phyloP scores from a whole-genome alignment of 2,329 filamentous ascomycete species.

The Fusarium graminum region DNA sequence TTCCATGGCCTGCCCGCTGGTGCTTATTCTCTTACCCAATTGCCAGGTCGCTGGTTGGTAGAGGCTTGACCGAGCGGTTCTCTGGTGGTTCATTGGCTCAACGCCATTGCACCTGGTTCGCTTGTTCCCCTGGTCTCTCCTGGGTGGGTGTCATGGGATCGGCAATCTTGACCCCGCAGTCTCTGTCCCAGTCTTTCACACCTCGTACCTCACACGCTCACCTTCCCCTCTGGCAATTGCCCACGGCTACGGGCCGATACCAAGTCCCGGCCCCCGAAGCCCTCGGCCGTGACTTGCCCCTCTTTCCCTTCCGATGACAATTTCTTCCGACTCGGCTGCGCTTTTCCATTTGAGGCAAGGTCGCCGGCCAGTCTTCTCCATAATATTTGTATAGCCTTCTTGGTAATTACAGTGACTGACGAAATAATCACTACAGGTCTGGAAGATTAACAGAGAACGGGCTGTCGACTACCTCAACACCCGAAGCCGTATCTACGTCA shows the following conservation, averaged over 20 bases:
- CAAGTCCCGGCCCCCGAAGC: slow-evolving; percentile 34
- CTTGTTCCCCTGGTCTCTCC: slow-evolving; percentile 41
- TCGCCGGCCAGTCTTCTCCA: slow-evolving; percentile 14
- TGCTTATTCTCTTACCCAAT: slow-evolving; percentile 52
- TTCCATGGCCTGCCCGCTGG: slow-evolving; percentile 43
- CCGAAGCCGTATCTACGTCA: slow-evolving; percentile 96
- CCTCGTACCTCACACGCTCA: slow-evolving; percentile 26
- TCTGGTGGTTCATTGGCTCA: slow-evolving; percentile 36
- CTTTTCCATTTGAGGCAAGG: slow-evolving; percentile 29
- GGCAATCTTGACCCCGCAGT: slow-evolving; percentile 49
- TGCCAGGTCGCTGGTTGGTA: slow-evolving; percentile 49
- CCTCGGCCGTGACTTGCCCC: slow-evolving; percentile 39
- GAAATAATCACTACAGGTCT: slow-evolving; percentile 74
- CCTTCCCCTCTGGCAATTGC: slow-evolving; percentile 32
- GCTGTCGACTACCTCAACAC: slow-evolving; percentile 99
- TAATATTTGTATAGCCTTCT: slow-evolving; percentile 13
- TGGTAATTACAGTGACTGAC: slow-evolving; percentile 36
- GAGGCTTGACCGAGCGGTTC: slow-evolving; percentile 38
- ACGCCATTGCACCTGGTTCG: slow-evolving; percentile 36
- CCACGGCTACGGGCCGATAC: slow-evolving; percentile 43
- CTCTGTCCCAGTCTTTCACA: slow-evolving; percentile 1
- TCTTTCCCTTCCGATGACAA: slow-evolving; percentile 44
- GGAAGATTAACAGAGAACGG: slow-evolving; percentile 99
- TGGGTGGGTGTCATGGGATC: slow-evolving; percentile 47
- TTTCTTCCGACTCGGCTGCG: slow-evolving; percentile 43